phyloP scores from a whole-genome alignment of 1,284 basidiomycete genomes.

The Kwoniella shivajii region DNA sequence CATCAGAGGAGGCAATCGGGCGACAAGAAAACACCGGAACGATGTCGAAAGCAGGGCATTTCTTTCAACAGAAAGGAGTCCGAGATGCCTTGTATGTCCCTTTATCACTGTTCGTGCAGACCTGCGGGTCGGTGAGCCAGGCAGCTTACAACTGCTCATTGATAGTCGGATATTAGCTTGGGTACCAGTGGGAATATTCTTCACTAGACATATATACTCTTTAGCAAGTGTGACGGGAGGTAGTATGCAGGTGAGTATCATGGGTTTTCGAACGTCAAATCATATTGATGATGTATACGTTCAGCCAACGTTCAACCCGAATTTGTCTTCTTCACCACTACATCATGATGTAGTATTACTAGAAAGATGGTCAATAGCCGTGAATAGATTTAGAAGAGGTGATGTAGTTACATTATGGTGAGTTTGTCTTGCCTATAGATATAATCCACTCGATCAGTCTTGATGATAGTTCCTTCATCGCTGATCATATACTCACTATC shows the following conservation, averaged over 20 bases:
- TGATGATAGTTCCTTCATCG: neutral
- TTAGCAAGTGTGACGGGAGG: conserved; percentile 56
- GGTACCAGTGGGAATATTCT: conserved; percentile 58
- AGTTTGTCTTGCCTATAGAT: conserved; percentile 4
- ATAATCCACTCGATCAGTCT: neutral
- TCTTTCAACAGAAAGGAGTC: conserved; percentile 16
- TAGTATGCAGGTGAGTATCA: conserved; percentile 53
- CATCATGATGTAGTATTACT: conserved; percentile 58
- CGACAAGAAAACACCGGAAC: too few species aligned
- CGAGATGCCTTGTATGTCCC: conserved; percentile 16
- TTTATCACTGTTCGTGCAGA: too few species aligned
- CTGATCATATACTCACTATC: neutral
- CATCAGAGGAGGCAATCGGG: too few species aligned
- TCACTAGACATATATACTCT: conserved; percentile 56
- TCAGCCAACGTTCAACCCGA: conserved; percentile 57
- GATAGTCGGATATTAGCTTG: conserved; percentile 53
- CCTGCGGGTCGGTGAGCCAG: neutral
- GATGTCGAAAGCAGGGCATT: conserved; percentile 17
- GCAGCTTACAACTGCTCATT: neutral
- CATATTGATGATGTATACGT: neutral
- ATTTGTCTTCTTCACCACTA: conserved; percentile 43
- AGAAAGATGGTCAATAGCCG: conserved; percentile 53
- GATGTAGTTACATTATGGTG: conserved; percentile 59
- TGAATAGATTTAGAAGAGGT: conserved; percentile 51
- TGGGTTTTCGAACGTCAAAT: neutral